Evolutionary conservation across 1,139 yeast species (phyloP).

Genomic region (Saccharomyces hybrid): DNA sequence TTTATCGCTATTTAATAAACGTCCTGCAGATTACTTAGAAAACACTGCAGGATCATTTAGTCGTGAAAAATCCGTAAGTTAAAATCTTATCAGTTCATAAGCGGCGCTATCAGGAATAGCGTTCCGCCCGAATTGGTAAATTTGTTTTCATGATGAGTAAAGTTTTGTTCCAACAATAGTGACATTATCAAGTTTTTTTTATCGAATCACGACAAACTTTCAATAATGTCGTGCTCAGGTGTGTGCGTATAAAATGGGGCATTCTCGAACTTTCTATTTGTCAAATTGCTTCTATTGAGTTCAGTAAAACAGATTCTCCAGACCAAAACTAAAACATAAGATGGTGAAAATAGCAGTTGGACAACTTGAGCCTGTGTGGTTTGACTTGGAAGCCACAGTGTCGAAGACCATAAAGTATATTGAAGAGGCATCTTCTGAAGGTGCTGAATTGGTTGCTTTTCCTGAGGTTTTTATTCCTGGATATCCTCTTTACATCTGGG

Average conservation of each 20-base stretch:
- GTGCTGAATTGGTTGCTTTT: conserved; percentile 56
- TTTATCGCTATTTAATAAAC: background rate
- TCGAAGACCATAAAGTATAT: background rate
- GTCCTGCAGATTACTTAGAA: background rate
- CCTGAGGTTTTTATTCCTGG: conserved; percentile 1
- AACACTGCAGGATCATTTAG: background rate
- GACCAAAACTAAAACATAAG: background rate
- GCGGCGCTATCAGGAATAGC: background rate
- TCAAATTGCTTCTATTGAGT: background rate
- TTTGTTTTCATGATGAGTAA: background rate
- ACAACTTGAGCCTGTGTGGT: conserved; percentile 1
- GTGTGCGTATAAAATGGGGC: background rate
- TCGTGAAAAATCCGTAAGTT: background rate
- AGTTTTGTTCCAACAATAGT: background rate
- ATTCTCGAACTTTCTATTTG: background rate
- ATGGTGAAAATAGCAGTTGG: background rate
- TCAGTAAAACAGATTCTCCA: background rate
- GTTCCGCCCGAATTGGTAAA: background rate
- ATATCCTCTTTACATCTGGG: background rate
- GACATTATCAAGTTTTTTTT: background rate
- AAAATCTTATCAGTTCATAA: background rate
- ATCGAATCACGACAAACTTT: background rate
- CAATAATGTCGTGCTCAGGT: background rate
- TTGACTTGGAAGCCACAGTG: background rate
- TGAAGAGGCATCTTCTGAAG: conserved; percentile 52